Base-by-base conservation (phyloP, 208 protist species). In the Polymyxa betae region DNA sequence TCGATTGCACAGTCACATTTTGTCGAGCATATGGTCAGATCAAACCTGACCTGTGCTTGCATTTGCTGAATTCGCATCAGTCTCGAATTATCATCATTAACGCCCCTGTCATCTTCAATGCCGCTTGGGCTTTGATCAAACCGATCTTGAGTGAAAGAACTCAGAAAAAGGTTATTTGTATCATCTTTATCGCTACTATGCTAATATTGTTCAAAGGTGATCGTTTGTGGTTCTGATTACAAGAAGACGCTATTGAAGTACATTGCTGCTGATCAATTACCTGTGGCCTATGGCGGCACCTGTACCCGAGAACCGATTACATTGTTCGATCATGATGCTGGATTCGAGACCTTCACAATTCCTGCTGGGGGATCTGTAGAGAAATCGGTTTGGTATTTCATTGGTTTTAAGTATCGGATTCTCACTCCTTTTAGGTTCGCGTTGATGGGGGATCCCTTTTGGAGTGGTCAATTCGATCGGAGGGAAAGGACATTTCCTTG, bases 1-100 rank as follows among this genome's bases (percentile, higher is more conserved):
- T 35, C 72, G 10, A n/a, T 82, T 35, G 72, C 72, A 20, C 72
- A 82, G n/a, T 35, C 72, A 35, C n/a, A 82, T 43, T 82, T 82
- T 82, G 72, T 82, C 40, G 72, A 82, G n/a, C 72, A 82, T 43
- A 82, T 82, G 72, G 72, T 82, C 72, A n/a, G 5, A 43, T 24
- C 5, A 5, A 24, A 5, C 49, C 49, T 24, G 5, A 5, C 24
- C n/a, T 82, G 72, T n/a, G 10, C 5, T 45, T 82, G 35, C 35
- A 43, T n/a, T 40, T 35, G 40, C 72, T n/a, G 72, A 16, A 20
- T 35, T 82, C 35, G 5, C 5, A 43, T 35, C 72, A 82, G 72
- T 35, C 72, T 12, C n/a, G n/a, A 20, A 43, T 43, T 20, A 82
- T 82, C n/a, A n/a, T 82, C 10, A 82, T 82, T n/a, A 82, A 82